Evolutionary conservation across 2,329 filamentous ascomycete genomes (phyloP), one percentile per base, ranked within the genome.

Genomic region (Penicillium sp.): DNA sequence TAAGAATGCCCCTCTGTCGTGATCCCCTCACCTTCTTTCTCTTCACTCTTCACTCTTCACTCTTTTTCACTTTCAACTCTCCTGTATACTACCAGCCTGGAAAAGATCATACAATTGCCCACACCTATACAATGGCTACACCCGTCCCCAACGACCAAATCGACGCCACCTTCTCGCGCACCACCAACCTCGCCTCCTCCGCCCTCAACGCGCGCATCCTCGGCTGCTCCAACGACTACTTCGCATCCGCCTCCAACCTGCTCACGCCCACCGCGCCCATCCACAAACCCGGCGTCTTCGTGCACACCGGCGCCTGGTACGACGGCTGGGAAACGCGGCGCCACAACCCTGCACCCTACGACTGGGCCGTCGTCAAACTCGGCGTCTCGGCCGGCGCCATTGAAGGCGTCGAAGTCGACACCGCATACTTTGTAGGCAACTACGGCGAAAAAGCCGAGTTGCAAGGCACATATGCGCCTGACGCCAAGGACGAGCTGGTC

Each of bases 251-350:
- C 52, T 72, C 74, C 9, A 85, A 85, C 71, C 80, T 86, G 59
- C 79, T 80, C 53, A 84, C 79, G 0, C 81, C 81, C 0, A 80
- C 78, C 1, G 71, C 81, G 1, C 80, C 82, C 3, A 73, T 85
- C 62, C 79, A 79, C 61, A 80, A 79, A 57, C 79, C 81, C 0
- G 83, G 82, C 51, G 77, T 83, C 64, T 85, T 84, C 70, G 77
- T 81, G 42, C 79, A 83, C 66, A 78, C 81, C 3, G 83, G 83
- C 57, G 82, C 82, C 48, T 86, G 83, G 83, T 86, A 84, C 65
- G 83, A 86, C 66, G 83, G 83, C 18, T 86, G 83, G 83, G 83
- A 86, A 62, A 85, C 83, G 5, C 75, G 83, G 5, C 75, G 83
- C 24, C 83, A 86, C 71, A 86, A 86, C 65, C 69, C 76, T 0